phyloP scores from a whole-genome alignment of 192 early-diverging fungal genomes.

The Podochytrium sp. region DNA sequence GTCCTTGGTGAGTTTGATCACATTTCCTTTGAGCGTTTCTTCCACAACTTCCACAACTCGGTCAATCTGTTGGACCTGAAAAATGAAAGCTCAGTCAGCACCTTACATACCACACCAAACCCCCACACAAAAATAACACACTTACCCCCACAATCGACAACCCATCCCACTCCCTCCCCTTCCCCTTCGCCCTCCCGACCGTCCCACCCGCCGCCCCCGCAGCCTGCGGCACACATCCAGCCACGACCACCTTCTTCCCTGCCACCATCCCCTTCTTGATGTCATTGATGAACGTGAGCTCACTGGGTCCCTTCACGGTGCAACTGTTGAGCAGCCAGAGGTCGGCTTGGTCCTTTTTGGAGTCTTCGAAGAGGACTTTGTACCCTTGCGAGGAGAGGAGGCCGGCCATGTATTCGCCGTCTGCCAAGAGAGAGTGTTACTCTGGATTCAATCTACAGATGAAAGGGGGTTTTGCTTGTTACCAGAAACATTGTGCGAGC shows the following conservation, averaged over 20 bases:
- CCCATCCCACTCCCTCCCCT: constrained; percentile 47
- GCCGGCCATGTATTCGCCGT: constrained; percentile 66
- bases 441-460: constrained; percentile 17
- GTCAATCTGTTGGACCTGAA: constrained; percentile 62
- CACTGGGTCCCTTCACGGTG: constrained; percentile 63
- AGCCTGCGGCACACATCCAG: constrained; percentile 64
- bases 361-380: constrained; percentile 48
- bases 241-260: constrained; percentile 60
- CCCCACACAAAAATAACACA: constrained; percentile 20
- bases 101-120: constrained; percentile 3
- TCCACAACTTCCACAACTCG: constrained; percentile 64
- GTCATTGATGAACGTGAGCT: constrained; percentile 60
- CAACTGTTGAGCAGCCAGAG: constrained; percentile 68
- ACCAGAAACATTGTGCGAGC: constrained; percentile 43
- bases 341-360: constrained; percentile 44
- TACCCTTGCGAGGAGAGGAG: constrained; percentile 55
- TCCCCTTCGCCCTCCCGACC: constrained; percentile 19
- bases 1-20: constrained; percentile 48
- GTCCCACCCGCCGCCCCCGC: constrained; percentile 17
- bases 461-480: background rate
- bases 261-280: constrained; percentile 46
- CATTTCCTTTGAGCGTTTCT: constrained; percentile 61
- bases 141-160: constrained; percentile 54
- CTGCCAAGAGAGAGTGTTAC: background rate
- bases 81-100: background rate